Conservation (phyloP, 371 early-diverging fungal species). For the Dinochytrium kinnereticum region DNA sequence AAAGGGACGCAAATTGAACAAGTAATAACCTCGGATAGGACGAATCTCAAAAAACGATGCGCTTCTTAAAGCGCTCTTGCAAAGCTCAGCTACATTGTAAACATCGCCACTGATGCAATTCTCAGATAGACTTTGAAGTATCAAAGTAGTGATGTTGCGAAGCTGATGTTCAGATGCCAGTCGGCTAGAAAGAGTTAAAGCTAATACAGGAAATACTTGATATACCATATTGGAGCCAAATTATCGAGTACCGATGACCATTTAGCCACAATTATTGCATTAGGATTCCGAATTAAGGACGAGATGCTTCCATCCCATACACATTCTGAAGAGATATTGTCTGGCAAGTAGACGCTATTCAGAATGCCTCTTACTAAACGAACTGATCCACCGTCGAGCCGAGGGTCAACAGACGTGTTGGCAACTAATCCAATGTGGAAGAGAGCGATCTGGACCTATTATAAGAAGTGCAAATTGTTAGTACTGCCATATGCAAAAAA, state of each 20-base stretch:
- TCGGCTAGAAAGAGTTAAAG: not conserved
- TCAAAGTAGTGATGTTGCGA: not conserved
- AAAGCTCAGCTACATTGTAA: not conserved
- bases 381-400: constrained; percentile 18
- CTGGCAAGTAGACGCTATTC: not conserved
- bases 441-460: constrained; percentile 30
- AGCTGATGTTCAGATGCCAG: not conserved
- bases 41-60: constrained; percentile 35
- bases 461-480: not conserved
- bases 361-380: constrained; percentile 22
- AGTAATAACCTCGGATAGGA: constrained; percentile 29
- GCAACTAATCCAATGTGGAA: constrained; percentile 40
- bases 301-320: constrained; percentile 34
- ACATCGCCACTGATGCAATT: not conserved
- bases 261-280: constrained; percentile 12
- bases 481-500: not conserved
- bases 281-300: constrained; percentile 2
- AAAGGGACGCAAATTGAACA: no score
- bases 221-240: constrained; percentile 33
- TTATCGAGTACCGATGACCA: constrained; percentile 35
- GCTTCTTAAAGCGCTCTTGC: constrained; percentile 19
- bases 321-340: not conserved
- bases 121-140: not conserved
- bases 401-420: constrained; percentile 35
- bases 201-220: not conserved